Evolutionary conservation across 2,329 filamentous ascomycete species (phyloP).

Genomic region (Anisogramma anomala): DNA sequence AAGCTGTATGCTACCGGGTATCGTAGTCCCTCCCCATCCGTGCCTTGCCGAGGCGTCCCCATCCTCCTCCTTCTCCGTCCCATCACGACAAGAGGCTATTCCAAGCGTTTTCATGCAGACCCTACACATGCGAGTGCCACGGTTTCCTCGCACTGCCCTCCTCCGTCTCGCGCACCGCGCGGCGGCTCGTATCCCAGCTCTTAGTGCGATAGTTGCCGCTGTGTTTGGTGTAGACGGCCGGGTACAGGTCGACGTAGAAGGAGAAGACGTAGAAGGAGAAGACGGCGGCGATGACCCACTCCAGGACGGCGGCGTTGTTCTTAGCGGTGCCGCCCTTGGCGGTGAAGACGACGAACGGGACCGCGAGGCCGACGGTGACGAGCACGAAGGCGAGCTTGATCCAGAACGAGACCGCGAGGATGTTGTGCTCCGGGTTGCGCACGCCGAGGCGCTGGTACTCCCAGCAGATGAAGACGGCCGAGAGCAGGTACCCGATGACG

Average conservation of each 20-base stretch:
- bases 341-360: slow-evolving; percentile 56
- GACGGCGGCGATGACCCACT: slow-evolving; percentile 69
- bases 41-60: too few relatives aligned
- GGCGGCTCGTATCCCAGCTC: slow-evolving; percentile 6
- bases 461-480: slow-evolving; percentile 77
- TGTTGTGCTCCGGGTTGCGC: slow-evolving; percentile 60
- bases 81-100: too few relatives aligned
- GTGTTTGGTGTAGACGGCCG: slow-evolving; percentile 54
- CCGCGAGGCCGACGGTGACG: slow-evolving; percentile 60
- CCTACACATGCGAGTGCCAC: too few relatives aligned
- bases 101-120: too few relatives aligned
- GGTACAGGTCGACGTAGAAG: slow-evolving; percentile 78
- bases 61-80: too few relatives aligned
- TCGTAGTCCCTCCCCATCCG: too few relatives aligned
- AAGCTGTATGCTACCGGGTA: too few relatives aligned
- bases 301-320: slow-evolving; percentile 67
- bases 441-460: slow-evolving; percentile 81
- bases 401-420: slow-evolving; percentile 73
- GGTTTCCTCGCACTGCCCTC: slow-evolving; percentile 10
- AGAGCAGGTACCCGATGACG: slow-evolving; percentile 73
- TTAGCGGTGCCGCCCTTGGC: slow-evolving; percentile 29
- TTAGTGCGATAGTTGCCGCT: slow-evolving; percentile 15
- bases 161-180: slow-evolving; percentile 7
- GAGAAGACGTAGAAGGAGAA: slow-evolving; percentile 82
- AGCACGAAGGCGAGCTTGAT: slow-evolving; percentile 79